These are phyloP conservation scores for Casuarina glauca DNA, from an alignment of 306 rosid genomes.

Conservation along the genomic window DNA sequence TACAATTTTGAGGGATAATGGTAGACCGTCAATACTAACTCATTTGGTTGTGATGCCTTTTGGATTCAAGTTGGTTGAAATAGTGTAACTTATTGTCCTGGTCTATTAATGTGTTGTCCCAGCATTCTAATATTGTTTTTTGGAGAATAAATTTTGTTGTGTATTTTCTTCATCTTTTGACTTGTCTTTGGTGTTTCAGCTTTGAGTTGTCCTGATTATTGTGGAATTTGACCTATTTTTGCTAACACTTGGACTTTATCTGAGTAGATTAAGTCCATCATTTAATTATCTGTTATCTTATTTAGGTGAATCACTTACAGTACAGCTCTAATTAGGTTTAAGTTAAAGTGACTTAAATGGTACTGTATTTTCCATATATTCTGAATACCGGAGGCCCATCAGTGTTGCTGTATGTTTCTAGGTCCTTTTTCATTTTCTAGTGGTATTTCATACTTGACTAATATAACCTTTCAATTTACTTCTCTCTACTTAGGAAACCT, in stretches of 20 bases:
- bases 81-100: not conserved
- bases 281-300: not conserved
- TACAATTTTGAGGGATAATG: not conserved
- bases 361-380: not conserved
- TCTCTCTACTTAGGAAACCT: not conserved
- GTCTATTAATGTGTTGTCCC: not conserved
- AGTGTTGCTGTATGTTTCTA: not conserved
- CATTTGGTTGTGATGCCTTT: not conserved
- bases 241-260: not conserved
- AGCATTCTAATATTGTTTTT: not conserved
- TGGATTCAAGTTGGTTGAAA: not conserved
- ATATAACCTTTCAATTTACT: not conserved
- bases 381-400: not conserved
- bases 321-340: not conserved
- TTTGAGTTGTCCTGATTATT: not conserved
- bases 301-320: not conserved
- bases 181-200: not conserved
- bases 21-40: not conserved
- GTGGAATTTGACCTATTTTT: not conserved
- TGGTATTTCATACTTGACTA: not conserved
- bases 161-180: not conserved
- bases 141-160: not conserved
- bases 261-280: not conserved
- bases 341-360: not conserved
- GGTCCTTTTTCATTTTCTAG: not conserved